Conservation (phyloP, 441 rosid genomes). For the Pelargonium citronellum region DNA sequence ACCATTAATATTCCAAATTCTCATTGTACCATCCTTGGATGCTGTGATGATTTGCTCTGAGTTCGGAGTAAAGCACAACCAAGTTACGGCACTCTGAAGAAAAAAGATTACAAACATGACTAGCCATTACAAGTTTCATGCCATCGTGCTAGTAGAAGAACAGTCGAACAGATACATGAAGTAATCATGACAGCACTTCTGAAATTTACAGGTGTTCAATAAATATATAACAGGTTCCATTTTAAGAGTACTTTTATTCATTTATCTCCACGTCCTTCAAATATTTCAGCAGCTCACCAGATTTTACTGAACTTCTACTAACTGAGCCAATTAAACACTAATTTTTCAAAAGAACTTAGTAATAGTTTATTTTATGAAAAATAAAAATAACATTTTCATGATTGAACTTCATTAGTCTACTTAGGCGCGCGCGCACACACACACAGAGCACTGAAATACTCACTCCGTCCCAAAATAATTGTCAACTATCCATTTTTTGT, state of each 20-base stretch:
- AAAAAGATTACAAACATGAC: constrained; percentile 13
- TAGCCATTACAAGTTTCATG: constrained; percentile 12
- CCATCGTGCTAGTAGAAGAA: background rate
- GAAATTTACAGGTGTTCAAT: background rate
- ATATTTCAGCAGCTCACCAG: too few species aligned
- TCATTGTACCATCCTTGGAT: constrained; percentile 85
- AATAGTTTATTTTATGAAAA: background rate
- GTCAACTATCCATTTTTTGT: too few species aligned
- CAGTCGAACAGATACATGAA: background rate
- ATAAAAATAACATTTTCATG: background rate
- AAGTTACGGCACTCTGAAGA: constrained; percentile 65
- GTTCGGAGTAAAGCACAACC: constrained; percentile 83
- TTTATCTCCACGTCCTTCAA: background rate
- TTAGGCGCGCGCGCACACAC: too few species aligned
- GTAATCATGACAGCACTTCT: background rate
- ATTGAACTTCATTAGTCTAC: background rate
- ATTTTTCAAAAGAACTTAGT: too few species aligned
- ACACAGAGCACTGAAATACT: too few species aligned
- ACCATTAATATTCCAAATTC: constrained; percentile 97
- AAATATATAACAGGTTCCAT: background rate
- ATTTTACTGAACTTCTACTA: too few species aligned
- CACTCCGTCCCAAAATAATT: too few species aligned
- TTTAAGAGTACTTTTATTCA: background rate
- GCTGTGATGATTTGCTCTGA: constrained; percentile 91
- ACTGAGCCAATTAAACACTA: too few species aligned